Percentiles rank a stretch among this genome's conserved stretches.
Evolutionary conservation across 2,329 filamentous ascomycete species (phyloP).

Genomic region (Pseudogymnoascus sp.): DNA sequence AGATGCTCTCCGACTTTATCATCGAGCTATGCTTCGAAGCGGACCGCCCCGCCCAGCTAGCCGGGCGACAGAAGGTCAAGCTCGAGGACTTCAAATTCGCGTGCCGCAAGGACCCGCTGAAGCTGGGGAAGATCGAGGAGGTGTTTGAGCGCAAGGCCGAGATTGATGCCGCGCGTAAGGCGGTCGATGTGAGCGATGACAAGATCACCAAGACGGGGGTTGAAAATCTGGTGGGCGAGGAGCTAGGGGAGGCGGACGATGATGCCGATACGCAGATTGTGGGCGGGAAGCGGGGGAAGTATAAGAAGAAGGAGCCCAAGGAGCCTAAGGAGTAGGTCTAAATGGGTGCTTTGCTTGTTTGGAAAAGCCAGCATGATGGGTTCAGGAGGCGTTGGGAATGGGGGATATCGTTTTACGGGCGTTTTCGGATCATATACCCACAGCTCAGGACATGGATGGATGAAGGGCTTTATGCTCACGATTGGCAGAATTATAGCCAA

Average conservation of each 20-base stretch:
- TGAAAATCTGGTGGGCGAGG: constrained; percentile 30
- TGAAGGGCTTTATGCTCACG: not conserved
- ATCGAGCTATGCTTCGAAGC: constrained; percentile 89
- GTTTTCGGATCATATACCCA: constrained; percentile 7
- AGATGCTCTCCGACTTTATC: constrained; percentile 94
- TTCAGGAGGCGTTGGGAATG: not conserved
- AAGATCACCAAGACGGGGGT: constrained; percentile 49
- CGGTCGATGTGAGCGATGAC: constrained; percentile 62
- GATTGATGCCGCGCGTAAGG: constrained; percentile 75
- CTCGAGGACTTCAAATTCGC: constrained; percentile 97
- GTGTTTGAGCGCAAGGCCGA: constrained; percentile 81
- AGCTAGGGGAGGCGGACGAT: constrained; percentile 46
- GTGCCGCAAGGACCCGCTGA: constrained; percentile 73
- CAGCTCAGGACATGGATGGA: not conserved
- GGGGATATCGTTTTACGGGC: not conserved
- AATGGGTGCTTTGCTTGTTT: not conserved
- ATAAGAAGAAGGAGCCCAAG: constrained; percentile 7
- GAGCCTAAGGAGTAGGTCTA: constrained; percentile 4
- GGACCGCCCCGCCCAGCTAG: constrained; percentile 75
- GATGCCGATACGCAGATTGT: constrained; percentile 31
- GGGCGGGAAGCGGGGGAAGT: constrained; percentile 16
- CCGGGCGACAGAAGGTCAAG: constrained; percentile 92
- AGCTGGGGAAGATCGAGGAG: constrained; percentile 84
- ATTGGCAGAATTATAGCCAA: not conserved
- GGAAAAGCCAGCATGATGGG: too few relatives aligned